phyloP scores from a whole-genome alignment of 1,139 yeast genomes.

The Yamadazyma atmosphaerica region DNA sequence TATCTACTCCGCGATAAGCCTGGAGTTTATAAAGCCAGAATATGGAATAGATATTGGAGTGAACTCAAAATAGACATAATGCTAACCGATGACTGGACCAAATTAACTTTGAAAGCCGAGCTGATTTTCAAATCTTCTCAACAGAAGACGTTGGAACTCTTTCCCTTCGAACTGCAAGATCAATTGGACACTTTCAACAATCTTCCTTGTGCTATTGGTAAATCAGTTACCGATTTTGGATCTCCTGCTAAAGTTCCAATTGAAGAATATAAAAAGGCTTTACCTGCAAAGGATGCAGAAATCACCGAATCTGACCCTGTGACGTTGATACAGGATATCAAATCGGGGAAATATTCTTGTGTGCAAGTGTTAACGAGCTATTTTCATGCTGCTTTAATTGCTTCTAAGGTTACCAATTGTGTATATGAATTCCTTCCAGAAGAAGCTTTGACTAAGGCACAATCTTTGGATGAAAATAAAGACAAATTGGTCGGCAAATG shows the following conservation, averaged over 20 bases:
- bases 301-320: slow-evolving; percentile 20
- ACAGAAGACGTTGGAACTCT: slow-evolving; percentile 18
- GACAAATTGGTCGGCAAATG: slow-evolving; percentile 14
- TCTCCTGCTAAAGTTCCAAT: slow-evolving; percentile 21
- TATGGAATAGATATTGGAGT: background rate
- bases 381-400: slow-evolving; percentile 23
- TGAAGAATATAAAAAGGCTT: slow-evolving; percentile 15
- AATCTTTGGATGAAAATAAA: slow-evolving; percentile 16
- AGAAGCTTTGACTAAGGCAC: slow-evolving; percentile 20
- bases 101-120: slow-evolving; percentile 17
- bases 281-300: slow-evolving; percentile 14
- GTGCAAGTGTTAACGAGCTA: slow-evolving; percentile 31
- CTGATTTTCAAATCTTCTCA: slow-evolving; percentile 16
- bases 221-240: slow-evolving; percentile 21
- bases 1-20: background rate
- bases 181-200: slow-evolving; percentile 12
- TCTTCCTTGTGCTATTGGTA: slow-evolving; percentile 23
- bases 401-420: slow-evolving; percentile 24
- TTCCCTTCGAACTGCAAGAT: slow-evolving; percentile 20
- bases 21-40: background rate
- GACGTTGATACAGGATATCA: slow-evolving; percentile 15
- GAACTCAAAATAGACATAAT: slow-evolving; percentile 5
- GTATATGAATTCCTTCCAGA: slow-evolving; percentile 21
- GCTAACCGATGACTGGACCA: slow-evolving; percentile 20
- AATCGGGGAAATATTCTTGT: slow-evolving; percentile 16